Conservation (phyloP, 176 grass and related monocot species). For the Saccharum spontaneum region DNA sequence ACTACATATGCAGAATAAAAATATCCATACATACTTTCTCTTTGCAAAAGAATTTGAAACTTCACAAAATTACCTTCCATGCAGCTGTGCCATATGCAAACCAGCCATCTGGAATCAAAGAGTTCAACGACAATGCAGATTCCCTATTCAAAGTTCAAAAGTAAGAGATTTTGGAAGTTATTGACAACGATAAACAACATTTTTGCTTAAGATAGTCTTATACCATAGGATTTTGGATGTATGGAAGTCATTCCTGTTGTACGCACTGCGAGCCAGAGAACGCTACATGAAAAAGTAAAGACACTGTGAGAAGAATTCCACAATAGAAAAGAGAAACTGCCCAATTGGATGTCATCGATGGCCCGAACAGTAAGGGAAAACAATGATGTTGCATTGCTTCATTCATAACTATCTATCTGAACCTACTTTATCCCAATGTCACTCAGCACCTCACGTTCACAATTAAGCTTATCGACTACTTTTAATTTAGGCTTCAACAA, state of each 20-base stretch:
- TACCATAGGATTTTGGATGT: conserved; percentile 88
- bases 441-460: background rate
- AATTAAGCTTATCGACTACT: background rate
- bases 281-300: conserved; percentile 49
- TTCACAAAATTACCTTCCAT: conserved; percentile 65
- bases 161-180: background rate
- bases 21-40: background rate
- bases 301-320: conserved; percentile 12
- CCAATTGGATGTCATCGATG: background rate
- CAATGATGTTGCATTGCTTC: background rate
- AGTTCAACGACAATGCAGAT: conserved; percentile 90
- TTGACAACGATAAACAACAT: conserved; percentile 26
- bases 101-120: conserved; percentile 91
- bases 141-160: conserved; percentile 58
- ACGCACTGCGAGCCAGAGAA: conserved; percentile 82
- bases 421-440: background rate
- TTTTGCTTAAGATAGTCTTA: conserved; percentile 21
- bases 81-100: conserved; percentile 90
- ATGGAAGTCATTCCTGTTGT: conserved; percentile 78
- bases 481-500: background rate
- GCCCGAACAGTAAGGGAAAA: background rate
- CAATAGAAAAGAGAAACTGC: conserved; percentile 3
- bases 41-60: conserved; percentile 16
- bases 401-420: background rate
- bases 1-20: background rate